Percentiles rank a stretch among this genome's conserved stretches.
These are phyloP conservation scores for Sphagnum magellanicum DNA, from an alignment of 228 moss, liverwort and hornwort genomes.

Conservation along the genomic window DNA sequence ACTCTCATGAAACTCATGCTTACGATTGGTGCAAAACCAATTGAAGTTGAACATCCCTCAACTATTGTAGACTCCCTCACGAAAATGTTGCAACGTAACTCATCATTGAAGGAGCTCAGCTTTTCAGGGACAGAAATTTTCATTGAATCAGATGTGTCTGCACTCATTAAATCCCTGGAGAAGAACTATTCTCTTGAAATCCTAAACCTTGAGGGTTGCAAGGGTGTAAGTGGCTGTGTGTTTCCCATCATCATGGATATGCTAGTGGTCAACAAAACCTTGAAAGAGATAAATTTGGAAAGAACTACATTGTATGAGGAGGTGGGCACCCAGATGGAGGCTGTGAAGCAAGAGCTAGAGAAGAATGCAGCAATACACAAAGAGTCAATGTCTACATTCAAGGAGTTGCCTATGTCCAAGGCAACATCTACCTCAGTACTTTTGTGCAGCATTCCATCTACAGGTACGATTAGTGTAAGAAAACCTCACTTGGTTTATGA, in stretches of 20 bases:
- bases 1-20: neutral
- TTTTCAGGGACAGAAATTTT: neutral
- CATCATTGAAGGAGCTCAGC: conserved; percentile 1
- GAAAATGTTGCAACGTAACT: neutral
- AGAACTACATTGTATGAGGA: neutral
- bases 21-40: too few species aligned
- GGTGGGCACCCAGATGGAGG: too few species aligned
- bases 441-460: conserved; percentile 1
- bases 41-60: neutral
- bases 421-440: conserved; percentile 2
- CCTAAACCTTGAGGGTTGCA: neutral
- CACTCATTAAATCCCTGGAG: neutral
- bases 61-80: too few species aligned
- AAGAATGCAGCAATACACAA: neutral
- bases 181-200: neutral
- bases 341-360: neutral
- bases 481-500: too few species aligned
- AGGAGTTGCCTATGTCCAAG: neutral
- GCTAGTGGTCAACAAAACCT: neutral
- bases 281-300: neutral
- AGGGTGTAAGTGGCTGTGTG: neutral
- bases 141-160: conserved; percentile 3
- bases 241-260: conserved; percentile 2
- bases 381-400: neutral
- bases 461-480: neutral